phyloP scores from a whole-genome alignment of 495 filamentous ascomycete genomes.

The Cenococcum geophilum region DNA sequence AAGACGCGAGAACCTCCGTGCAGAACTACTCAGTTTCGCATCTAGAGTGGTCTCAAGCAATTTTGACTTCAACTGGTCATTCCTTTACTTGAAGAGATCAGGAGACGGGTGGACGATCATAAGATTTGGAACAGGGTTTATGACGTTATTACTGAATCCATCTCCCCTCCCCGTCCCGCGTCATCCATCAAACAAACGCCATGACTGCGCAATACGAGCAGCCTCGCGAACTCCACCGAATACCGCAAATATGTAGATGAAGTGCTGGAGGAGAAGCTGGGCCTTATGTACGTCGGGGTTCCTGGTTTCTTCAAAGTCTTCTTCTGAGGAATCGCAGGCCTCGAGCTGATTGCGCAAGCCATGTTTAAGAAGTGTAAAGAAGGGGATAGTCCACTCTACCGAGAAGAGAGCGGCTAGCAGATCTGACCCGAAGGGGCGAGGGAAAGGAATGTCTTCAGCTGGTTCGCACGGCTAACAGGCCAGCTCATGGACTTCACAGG shows the following conservation, averaged over 20 bases:
- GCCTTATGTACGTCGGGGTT: conserved; percentile 37
- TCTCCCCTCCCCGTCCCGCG: conserved; percentile 1
- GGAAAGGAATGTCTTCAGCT: no score
- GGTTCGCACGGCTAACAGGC: no score
- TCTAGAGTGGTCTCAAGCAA: no score
- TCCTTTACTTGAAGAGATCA: conserved; percentile 14
- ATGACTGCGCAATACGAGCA: conserved; percentile 42
- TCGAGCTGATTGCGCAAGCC: conserved; percentile 11
- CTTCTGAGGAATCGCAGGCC: conserved; percentile 37
- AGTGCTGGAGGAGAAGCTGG: conserved; percentile 41
- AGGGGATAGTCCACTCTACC: conserved; percentile 15
- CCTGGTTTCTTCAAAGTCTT: conserved; percentile 38
- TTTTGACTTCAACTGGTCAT: conserved; percentile 11
- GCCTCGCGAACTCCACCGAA: conserved; percentile 44
- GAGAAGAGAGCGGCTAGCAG: no score
- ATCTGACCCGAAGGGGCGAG: no score
- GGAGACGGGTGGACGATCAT: conserved; percentile 12
- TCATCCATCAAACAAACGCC: conserved; percentile 41
- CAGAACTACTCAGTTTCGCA: no score
- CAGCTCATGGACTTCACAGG: no score
- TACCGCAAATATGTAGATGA: conserved; percentile 40
- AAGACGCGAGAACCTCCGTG: no score
- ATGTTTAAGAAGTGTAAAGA: conserved; percentile 23
- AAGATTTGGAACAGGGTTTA: conserved; percentile 13
- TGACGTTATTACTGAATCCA: conserved; percentile 10